phyloP scores from a whole-genome alignment of 1,284 basidiomycete species.

The Ganoderma sinense region DNA sequence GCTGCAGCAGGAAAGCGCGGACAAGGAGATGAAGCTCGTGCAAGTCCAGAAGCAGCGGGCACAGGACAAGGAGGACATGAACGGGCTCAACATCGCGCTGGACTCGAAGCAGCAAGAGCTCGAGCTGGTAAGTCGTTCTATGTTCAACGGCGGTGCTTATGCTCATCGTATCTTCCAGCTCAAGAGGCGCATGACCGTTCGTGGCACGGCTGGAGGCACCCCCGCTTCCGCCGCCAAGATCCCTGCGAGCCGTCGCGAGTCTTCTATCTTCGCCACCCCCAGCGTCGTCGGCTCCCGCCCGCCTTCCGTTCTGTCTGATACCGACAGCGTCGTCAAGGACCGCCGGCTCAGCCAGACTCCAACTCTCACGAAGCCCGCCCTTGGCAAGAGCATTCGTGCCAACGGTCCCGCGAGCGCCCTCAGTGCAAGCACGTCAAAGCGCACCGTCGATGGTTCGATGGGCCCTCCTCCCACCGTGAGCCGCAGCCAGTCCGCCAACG shows the following conservation, averaged over 20 bases:
- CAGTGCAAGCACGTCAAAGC: conserved; percentile 31
- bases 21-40: conserved; percentile 83
- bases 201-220: conserved; percentile 67
- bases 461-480: conserved; percentile 50
- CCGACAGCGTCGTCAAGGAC: conserved; percentile 48
- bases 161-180: conserved; percentile 54
- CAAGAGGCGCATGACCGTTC: conserved; percentile 73
- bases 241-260: conserved; percentile 56
- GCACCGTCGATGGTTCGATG: conserved; percentile 49
- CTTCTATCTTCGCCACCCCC: conserved; percentile 57
- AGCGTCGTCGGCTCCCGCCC: conserved; percentile 49
- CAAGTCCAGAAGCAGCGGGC: conserved; percentile 73
- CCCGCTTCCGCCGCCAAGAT: conserved; percentile 55
- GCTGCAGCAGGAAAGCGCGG: conserved; percentile 82
- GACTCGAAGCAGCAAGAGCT: conserved; percentile 92
- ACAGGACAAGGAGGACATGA: conserved; percentile 78
- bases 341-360: conserved; percentile 39
- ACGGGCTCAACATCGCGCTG: conserved; percentile 84
- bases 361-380: conserved; percentile 38
- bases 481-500: conserved; percentile 22
- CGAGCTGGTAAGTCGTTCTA: conserved; percentile 69
- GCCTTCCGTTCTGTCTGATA: conserved; percentile 62
- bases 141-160: conserved; percentile 13
- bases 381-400: conserved; percentile 57
- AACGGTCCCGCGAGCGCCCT: conserved; percentile 52